Evolutionary conservation across 345 rosid species (phyloP).

Genomic region (Melaleuca alternifolia): DNA sequence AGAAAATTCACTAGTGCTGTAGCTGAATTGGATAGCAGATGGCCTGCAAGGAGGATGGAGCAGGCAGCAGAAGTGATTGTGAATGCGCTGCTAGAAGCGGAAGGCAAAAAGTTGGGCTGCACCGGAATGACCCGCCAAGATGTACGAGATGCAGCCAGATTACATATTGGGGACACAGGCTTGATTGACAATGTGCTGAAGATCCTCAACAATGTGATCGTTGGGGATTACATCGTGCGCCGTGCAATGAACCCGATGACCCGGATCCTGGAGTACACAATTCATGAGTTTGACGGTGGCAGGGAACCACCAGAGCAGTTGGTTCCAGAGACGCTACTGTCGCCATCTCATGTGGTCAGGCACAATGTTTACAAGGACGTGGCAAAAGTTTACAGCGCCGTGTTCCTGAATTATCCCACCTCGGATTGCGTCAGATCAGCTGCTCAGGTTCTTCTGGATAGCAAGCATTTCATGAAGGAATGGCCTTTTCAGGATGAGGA

Average conservation of each 20-base stretch:
- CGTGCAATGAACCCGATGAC: slow-evolving; percentile 52
- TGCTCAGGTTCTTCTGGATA: slow-evolving; percentile 47
- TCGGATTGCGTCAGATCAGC: slow-evolving; percentile 37
- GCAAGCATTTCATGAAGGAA: slow-evolving; percentile 69
- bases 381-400: slow-evolving; percentile 31
- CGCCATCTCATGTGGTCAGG: slow-evolving; percentile 22
- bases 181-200: slow-evolving; percentile 77
- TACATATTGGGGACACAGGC: slow-evolving; percentile 88
- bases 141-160: slow-evolving; percentile 82
- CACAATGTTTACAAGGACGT: slow-evolving; percentile 49
- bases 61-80: slow-evolving; percentile 79
- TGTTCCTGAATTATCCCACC: slow-evolving; percentile 46
- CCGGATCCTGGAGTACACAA: slow-evolving; percentile 63
- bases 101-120: slow-evolving; percentile 14
- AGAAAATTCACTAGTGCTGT: slow-evolving; percentile 33
- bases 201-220: slow-evolving; percentile 65
- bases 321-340: slow-evolving; percentile 5
- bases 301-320: not conserved
- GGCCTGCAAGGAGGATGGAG: slow-evolving; percentile 73
- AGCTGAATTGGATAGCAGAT: slow-evolving; percentile 56
- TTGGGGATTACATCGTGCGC: slow-evolving; percentile 40
- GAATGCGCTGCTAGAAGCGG: slow-evolving; percentile 43
- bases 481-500: slow-evolving; percentile 49
- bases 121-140: slow-evolving; percentile 83
- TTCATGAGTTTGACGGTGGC: slow-evolving; percentile 32